Percentiles rank a stretch among this genome's conserved stretches.
These are phyloP conservation scores for Arthroderma uncinatum DNA, from an alignment of 2,329 filamentous ascomycete species.

Conservation along the genomic window DNA sequence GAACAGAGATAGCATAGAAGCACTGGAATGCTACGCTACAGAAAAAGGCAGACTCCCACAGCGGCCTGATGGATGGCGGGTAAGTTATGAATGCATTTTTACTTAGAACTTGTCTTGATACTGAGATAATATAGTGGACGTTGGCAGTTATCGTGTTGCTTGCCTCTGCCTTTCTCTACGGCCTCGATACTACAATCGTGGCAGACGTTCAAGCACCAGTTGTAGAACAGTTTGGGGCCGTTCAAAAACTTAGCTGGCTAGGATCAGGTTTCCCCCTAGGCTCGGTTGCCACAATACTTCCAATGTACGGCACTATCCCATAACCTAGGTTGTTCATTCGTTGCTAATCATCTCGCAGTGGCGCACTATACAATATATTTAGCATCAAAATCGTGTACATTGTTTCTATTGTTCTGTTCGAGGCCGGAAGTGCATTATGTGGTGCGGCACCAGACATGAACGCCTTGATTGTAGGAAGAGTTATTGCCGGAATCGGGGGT, in stretches of 20 bases:
- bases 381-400: constrained; percentile 36
- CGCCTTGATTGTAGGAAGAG: constrained; percentile 39
- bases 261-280: constrained; percentile 31
- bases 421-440: constrained; percentile 50
- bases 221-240: constrained; percentile 5
- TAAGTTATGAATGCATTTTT: neutral
- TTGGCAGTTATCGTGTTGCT: constrained; percentile 21
- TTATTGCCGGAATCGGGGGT: constrained; percentile 41
- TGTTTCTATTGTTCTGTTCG: constrained; percentile 39
- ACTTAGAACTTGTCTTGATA: neutral
- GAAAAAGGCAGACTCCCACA: neutral
- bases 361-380: constrained; percentile 34
- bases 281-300: constrained; percentile 30
- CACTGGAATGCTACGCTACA: neutral
- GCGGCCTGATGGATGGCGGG: constrained; percentile 2
- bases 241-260: constrained; percentile 8
- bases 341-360: constrained; percentile 16
- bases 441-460: constrained; percentile 38
- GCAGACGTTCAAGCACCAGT: constrained; percentile 32
- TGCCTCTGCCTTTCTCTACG: constrained; percentile 29
- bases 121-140: constrained; percentile 12
- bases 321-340: neutral
- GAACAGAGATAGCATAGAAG: neutral
- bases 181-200: constrained; percentile 39
- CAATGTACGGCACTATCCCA: neutral